These are phyloP conservation scores for Eurotiales sp. DNA, from an alignment of 2,329 filamentous ascomycete species.

Conservation along the genomic window DNA sequence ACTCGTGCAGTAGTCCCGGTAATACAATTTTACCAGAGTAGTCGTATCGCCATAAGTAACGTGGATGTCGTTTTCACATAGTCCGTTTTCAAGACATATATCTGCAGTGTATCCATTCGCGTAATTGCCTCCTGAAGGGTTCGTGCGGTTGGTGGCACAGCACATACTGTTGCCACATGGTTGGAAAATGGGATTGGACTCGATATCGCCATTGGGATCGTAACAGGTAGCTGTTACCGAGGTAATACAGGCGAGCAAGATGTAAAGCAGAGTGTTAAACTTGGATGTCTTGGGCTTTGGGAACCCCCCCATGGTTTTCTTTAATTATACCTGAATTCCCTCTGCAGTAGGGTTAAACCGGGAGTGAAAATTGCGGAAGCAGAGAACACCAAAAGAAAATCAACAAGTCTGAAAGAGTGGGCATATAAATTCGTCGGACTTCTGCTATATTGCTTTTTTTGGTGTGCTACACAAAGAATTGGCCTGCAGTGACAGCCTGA, in stretches of 20 bases:
- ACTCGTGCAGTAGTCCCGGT: not conserved
- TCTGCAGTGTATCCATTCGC: slow-evolving; percentile 1
- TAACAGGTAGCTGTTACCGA: slow-evolving; percentile 26
- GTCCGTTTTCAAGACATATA: not conserved
- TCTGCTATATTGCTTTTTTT: no score
- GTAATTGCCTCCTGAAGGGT: not conserved
- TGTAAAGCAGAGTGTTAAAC: no score
- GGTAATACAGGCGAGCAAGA: slow-evolving; percentile 41
- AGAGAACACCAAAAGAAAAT: no score
- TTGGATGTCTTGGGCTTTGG: no score
- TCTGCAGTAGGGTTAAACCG: no score
- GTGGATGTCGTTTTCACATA: not conserved
- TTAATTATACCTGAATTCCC: no score
- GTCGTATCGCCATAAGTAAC: not conserved
- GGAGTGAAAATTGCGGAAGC: no score
- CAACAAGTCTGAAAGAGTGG: no score
- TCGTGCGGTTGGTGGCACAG: slow-evolving; percentile 1
- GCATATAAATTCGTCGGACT: no score
- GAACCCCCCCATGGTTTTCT: no score
- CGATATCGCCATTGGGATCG: not conserved
- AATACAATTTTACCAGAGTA: not conserved
- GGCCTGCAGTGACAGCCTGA: no score
- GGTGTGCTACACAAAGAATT: no score
- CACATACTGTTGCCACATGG: slow-evolving; percentile 4
- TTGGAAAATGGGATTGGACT: not conserved